These are phyloP conservation scores for Coemansia sp. DNA, from an alignment of 192 early-diverging fungal genomes.

Conservation along the genomic window DNA sequence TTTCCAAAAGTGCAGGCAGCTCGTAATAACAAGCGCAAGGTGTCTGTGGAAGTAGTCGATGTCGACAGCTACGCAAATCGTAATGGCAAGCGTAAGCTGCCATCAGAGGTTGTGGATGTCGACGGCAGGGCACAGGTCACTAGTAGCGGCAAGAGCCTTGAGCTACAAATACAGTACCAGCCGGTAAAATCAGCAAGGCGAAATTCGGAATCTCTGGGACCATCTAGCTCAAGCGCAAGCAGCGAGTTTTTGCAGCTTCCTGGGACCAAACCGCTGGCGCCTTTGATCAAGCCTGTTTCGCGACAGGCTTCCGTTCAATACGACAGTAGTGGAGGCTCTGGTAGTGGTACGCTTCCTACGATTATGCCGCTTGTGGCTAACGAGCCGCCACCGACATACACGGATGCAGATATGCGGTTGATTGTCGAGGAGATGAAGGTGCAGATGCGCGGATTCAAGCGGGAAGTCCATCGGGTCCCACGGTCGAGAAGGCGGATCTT, in stretches of 20 bases:
- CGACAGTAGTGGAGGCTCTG: background rate
- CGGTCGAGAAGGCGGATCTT: constrained; percentile 39
- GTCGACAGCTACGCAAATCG: constrained; percentile 9
- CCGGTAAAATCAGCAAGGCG: background rate
- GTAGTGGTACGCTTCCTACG: background rate
- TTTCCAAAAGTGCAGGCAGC: constrained; percentile 30
- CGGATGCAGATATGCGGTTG: constrained; percentile 24
- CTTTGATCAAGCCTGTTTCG: constrained; percentile 19
- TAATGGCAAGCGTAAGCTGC: constrained; percentile 25
- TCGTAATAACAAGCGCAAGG: constrained; percentile 33
- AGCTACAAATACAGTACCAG: background rate
- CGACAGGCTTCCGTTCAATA: background rate
- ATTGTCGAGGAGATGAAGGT: constrained; percentile 33
- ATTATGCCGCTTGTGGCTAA: constrained; percentile 11
- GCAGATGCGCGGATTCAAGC: constrained; percentile 42
- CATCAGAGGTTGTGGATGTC: constrained; percentile 7
- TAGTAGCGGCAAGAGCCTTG: constrained; percentile 17
- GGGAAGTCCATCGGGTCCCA: constrained; percentile 48
- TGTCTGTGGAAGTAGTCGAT: constrained; percentile 11
- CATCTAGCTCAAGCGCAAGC: background rate
- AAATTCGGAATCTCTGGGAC: background rate
- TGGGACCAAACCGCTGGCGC: constrained; percentile 26
- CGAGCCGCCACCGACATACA: constrained; percentile 23
- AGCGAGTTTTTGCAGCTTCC: constrained; percentile 9
- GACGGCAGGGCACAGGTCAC: background rate